Evolutionary conservation across 306 rosid species (phyloP).

Genomic region (Mucuna pruriens): DNA sequence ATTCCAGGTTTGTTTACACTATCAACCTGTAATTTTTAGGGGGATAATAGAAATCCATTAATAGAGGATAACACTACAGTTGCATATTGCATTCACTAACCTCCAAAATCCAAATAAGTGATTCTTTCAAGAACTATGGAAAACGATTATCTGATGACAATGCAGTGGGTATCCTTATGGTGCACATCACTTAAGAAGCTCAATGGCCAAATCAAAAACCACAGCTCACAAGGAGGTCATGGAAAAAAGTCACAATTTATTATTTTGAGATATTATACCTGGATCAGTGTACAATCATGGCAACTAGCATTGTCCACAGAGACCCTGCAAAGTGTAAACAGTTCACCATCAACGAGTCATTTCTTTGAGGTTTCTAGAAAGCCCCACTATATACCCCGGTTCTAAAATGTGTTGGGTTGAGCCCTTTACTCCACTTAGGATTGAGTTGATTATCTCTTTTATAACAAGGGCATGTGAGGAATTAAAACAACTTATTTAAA

Average conservation of each 20-base stretch:
- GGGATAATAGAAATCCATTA: neutral
- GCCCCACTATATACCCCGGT: conserved; percentile 5
- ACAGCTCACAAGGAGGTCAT: neutral
- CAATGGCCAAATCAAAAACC: neutral
- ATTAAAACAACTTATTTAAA: neutral
- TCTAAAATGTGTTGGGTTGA: neutral
- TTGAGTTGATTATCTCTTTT: neutral
- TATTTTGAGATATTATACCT: conserved; percentile 55
- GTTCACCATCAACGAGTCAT: conserved; percentile 28
- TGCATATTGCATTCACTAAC: conserved; percentile 14
- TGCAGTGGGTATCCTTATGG: neutral
- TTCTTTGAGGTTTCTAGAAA: conserved; percentile 16
- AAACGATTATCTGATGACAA: neutral
- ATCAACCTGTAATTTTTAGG: conserved; percentile 56
- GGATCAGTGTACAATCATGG: conserved; percentile 65
- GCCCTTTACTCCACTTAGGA: neutral
- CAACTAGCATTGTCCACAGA: conserved; percentile 74
- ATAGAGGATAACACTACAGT: neutral
- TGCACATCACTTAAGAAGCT: neutral
- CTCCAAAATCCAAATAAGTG: conserved; percentile 21
- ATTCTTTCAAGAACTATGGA: neutral
- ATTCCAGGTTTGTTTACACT: conserved; percentile 88
- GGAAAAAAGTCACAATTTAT: neutral
- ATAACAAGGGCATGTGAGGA: conserved; percentile 3
- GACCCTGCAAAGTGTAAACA: conserved; percentile 62